Evolutionary conservation across 257 asterid species (phyloP), one percentile per base, ranked within the genome.

Genomic region (Echium plantagineum): DNA sequence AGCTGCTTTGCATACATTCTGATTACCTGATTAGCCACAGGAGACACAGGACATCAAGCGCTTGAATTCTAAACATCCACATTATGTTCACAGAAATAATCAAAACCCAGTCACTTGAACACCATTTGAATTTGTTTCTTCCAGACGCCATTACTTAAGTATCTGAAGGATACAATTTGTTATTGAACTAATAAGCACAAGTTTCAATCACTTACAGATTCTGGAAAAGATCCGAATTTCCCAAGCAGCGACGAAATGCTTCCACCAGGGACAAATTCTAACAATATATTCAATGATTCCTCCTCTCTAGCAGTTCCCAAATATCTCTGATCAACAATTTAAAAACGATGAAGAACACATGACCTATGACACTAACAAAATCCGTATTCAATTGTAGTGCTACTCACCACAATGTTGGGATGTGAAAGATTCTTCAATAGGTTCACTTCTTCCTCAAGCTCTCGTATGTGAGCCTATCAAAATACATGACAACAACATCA

Each of bases 251-350:
- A 93, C 42, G 99, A 82, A 68, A 93, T 93, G 55, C 97, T 89
- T 69, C 99, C 99, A 65, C 99, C 96, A 2, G 97, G 94, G 66
- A 93, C 99, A 80, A 93, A 93, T 68, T 93, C 99, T 74, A 93
- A 69, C 76, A 93, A 78, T 74, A 93, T 93, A 74, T 93, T 85
- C 72, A 93, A 71, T 13, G 97, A 81, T 62, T 85, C 95, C 53
- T 68, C 85, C 81, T 93, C 99, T 71, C 97, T 76, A 65, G 94
- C 99, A 63, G 97, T 93, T 66, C 99, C 99, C 74, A 93, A 72
- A 79, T 93, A 93, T 69, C 99, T 86, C 99, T 89, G 83, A 56
- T 57, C 61, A 74, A 63, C 70, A 80, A 70, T 42, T 46, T 5
- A 63, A 62, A 63, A 55, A 38, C 15, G n/a, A 28, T 71, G 21